Base-by-base conservation (phyloP, 2,329 filamentous ascomycete species). In the Cladosporium sp. region DNA sequence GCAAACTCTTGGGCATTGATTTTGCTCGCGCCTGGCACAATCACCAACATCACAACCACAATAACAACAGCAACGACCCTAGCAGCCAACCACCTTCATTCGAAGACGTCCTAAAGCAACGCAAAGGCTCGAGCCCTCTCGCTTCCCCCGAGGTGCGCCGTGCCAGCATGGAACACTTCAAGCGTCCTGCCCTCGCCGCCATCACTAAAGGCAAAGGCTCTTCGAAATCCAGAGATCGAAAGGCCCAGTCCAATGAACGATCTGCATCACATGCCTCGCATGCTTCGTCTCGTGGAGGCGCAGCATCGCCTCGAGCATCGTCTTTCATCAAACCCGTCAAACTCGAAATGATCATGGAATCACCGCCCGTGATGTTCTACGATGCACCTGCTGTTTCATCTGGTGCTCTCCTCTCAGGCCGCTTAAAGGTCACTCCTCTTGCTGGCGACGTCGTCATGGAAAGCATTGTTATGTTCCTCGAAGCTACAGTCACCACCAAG, bases 381-480 rank as follows among this genome's bases (percentile, higher is more conserved):
- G 90, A 90, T 56, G 75, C 79, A 19, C 77, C 88, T 1, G 79
- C 84, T 55, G 79, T 80, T 58, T 96, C 90, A 60, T 86, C 85
- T 2, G 92, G 92, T 51, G 89, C 90, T 6, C 75, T 96, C 53
- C 80, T 96, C 44, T 95, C 89, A 1, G 90, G 90, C 24, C 87
- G 89, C 66, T 74, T 97, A 60, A 82, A 85, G 60, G 71, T 97
- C 49, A 76, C 82, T 34, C 80, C 96, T 61, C 79, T 80, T 55
- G 85, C 90, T 47, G 63, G 69, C 9, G 74, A 86, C 51, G 78
- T 89, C 42, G 74, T 69, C 9, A 71, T 96, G 39, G 83, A 88
- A 54, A 82, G 78, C 52, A 86, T 96, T 63, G 78, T 80, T 43
- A 87, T 93, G 70, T 79, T 74, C 50, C 78, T 99, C 54, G 77